Evolutionary conservation across 148 eudicot species (phyloP).

Genomic region (Rhododendron williamsianum): DNA sequence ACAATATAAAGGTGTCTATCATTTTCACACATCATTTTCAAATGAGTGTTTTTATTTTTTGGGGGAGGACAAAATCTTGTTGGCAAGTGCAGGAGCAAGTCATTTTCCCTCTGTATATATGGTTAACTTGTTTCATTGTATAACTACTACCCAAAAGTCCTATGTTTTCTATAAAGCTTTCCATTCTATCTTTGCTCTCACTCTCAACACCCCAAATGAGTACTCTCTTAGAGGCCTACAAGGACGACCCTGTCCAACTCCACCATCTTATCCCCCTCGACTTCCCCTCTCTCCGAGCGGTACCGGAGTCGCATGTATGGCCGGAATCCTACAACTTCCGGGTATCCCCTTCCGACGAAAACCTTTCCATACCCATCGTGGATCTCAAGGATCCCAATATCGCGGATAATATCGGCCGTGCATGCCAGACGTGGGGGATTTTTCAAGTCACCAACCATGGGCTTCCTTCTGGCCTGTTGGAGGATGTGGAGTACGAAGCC

Average conservation of each 20-base stretch:
- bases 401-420: slow-evolving; percentile 26
- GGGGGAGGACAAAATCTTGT: neutral
- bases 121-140: neutral
- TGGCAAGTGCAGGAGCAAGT: neutral
- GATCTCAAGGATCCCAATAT: slow-evolving; percentile 37
- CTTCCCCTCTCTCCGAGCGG: slow-evolving; percentile 16
- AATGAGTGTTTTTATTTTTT: neutral
- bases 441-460: slow-evolving; percentile 59
- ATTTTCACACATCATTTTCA: neutral
- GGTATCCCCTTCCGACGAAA: neutral
- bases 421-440: slow-evolving; percentile 54
- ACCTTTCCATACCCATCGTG: slow-evolving; percentile 25
- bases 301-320: slow-evolving; percentile 55
- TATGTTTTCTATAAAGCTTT: neutral
- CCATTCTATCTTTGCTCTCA: neutral
- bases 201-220: neutral
- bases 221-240: slow-evolving; percentile 28
- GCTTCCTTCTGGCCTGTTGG: slow-evolving; percentile 23
- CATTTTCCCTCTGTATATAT: neutral
- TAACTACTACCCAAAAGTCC: neutral
- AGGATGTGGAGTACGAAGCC: slow-evolving; percentile 33
- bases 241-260: slow-evolving; percentile 11
- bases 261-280: slow-evolving; percentile 23
- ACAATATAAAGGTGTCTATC: neutral
- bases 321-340: neutral